A percentile compares a stretch with the other conserved stretches of the same genome.
Evolutionary conservation across 2,329 filamentous ascomycete genomes (phyloP).

Genomic region (Dichotomopilus funicola): DNA sequence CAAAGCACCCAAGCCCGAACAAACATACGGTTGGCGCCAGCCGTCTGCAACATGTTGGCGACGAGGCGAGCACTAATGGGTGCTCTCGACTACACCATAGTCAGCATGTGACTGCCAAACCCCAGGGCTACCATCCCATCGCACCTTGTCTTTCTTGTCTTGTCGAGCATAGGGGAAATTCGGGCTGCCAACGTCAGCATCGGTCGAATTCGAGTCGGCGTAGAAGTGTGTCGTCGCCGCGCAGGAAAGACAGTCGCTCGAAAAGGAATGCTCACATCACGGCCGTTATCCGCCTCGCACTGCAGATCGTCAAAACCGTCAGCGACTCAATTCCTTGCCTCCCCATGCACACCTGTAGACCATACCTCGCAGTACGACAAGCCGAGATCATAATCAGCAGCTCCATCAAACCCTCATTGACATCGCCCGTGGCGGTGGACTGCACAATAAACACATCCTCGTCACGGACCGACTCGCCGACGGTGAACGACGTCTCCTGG

Average conservation of each 20-base stretch:
- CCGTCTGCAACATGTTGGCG: conserved; percentile 95
- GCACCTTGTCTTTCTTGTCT: conserved; percentile 83
- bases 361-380: conserved; percentile 58
- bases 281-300: conserved; percentile 82
- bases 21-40: conserved; percentile 70
- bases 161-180: conserved; percentile 96
- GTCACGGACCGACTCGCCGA: conserved; percentile 91
- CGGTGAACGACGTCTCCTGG: conserved; percentile 83
- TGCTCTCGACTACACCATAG: conserved; percentile 63
- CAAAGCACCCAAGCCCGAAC: neutral
- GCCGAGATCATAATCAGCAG: conserved; percentile 97
- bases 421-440: conserved; percentile 88
- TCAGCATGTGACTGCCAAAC: neutral
- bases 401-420: conserved; percentile 98
- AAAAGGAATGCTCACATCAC: conserved; percentile 49
- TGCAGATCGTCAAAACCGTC: conserved; percentile 7
- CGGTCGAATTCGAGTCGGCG: neutral
- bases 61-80: conserved; percentile 94
- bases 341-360: no score
- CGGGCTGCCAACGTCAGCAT: conserved; percentile 39
- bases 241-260: neutral
- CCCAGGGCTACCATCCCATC: neutral
- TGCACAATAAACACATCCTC: conserved; percentile 98
- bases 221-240: neutral
- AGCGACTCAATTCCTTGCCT: neutral